Evolutionary conservation across 1,284 basidiomycete genomes (phyloP).

Genomic region (Termitomyces sp.): DNA sequence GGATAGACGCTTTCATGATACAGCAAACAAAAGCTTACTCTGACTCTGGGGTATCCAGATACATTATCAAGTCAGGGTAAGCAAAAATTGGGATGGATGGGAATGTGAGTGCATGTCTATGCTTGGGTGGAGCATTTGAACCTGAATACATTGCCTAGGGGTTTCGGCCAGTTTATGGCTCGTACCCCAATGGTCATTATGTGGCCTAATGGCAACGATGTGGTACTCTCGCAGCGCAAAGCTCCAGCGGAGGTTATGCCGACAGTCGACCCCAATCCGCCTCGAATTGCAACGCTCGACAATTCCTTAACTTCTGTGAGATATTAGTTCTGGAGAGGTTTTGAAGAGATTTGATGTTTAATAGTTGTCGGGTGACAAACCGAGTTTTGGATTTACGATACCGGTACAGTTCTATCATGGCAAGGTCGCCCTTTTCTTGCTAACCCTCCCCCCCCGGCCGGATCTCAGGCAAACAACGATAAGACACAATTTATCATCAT

Average conservation of each 20-base stretch:
- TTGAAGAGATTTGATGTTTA: conserved; percentile 1
- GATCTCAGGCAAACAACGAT: conserved; percentile 31
- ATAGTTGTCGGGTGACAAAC: conserved; percentile 32
- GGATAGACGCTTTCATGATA: conserved; percentile 8
- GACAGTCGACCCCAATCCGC: conserved; percentile 42
- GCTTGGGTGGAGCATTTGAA: neutral
- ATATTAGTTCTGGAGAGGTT: neutral
- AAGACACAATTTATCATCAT: conserved; percentile 12
- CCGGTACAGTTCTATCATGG: conserved; percentile 24
- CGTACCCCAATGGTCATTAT: conserved; percentile 58
- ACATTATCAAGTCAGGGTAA: conserved; percentile 33
- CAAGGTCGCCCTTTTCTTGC: neutral
- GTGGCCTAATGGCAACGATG: conserved; percentile 55
- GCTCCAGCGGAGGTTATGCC: conserved; percentile 44
- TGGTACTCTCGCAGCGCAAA: conserved; percentile 56
- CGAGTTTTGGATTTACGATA: conserved; percentile 42
- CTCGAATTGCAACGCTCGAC: conserved; percentile 38
- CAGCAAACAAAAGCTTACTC: neutral
- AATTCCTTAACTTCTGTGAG: conserved; percentile 35
- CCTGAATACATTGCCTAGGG: conserved; percentile 28
- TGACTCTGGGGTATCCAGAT: conserved; percentile 25
- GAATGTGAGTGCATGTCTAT: conserved; percentile 34
- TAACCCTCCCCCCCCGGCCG: neutral
- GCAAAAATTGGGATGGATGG: conserved; percentile 48
- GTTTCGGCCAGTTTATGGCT: conserved; percentile 50